These are phyloP conservation scores for Meyerozyma athensensis DNA, from an alignment of 1,139 yeast species.

Conservation along the genomic window DNA sequence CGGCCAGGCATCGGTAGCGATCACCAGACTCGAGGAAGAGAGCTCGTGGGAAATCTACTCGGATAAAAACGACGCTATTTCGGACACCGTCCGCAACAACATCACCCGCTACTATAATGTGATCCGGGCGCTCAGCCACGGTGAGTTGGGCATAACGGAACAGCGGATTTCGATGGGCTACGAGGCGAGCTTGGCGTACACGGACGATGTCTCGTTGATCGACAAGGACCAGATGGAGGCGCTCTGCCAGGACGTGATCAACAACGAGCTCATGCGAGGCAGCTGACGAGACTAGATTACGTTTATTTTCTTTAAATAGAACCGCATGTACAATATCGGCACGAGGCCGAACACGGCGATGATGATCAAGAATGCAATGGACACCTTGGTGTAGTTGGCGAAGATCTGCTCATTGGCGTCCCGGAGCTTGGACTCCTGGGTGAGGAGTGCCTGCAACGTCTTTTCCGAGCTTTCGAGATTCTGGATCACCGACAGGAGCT, in stretches of 20 bases:
- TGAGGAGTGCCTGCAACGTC: constrained; percentile 25
- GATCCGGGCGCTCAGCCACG: constrained; percentile 69
- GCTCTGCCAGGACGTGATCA: constrained; percentile 71
- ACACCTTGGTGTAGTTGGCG: constrained; percentile 26
- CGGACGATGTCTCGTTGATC: constrained; percentile 67
- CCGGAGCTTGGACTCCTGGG: constrained; percentile 32
- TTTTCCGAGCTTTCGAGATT: constrained; percentile 25
- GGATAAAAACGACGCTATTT: constrained; percentile 75
- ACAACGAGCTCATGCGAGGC: constrained; percentile 74
- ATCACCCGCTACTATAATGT: constrained; percentile 86
- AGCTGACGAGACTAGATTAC: constrained; percentile 8
- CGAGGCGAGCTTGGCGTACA: constrained; percentile 82
- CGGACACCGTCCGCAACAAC: constrained; percentile 58
- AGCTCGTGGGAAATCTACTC: constrained; percentile 95
- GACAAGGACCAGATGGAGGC: constrained; percentile 71
- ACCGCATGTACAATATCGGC: constrained; percentile 27
- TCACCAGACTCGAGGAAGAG: constrained; percentile 88
- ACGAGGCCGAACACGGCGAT: constrained; percentile 27
- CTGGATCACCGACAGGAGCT: constrained; percentile 28
- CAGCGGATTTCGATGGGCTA: constrained; percentile 75
- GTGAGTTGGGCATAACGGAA: constrained; percentile 85
- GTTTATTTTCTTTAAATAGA: constrained; percentile 24
- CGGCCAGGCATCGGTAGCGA: constrained; percentile 60
- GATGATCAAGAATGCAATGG: constrained; percentile 23
- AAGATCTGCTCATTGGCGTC: constrained; percentile 39